Evolutionary conservation across 352 stramenopile genomes (phyloP), one percentile per base, ranked within the genome.

Genomic region (Elongisporangium undulatum): DNA sequence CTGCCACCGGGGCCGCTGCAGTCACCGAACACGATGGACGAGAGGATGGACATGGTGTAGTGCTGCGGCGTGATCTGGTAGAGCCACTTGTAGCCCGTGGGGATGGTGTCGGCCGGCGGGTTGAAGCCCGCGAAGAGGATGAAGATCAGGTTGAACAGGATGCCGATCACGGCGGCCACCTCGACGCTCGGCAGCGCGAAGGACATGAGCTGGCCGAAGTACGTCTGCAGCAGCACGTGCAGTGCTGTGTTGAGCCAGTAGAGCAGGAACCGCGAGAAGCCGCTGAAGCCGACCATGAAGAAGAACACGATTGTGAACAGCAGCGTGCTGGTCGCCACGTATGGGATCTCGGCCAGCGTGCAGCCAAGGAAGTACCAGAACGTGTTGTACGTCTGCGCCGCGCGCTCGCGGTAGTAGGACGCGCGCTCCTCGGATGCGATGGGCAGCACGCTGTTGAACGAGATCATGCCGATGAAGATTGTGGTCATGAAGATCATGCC

Each of bases 401-500:
- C 63, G 52, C 89, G 79, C 49, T 82, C 70, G 50, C 73, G 73
- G 38, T 82, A 82, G 53, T 90, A 98, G 50, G 90, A 82, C 48
- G 82, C 84, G 29, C 93, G 77, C 55, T 97, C 87, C 17, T 75
- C 74, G 53, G 87, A 69, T 29, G 94, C 86, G 6, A 96, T 69
- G 23, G 88, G 79, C 6, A 97, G 59, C 0, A 92, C 82, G 2
- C 72, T 86, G 49, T 94, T 78, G 49, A 96, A 87, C n/a, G 78
- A 89, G 26, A 94, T 86, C 52, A 96, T 83, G 22, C 78, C 77
- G 53, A 90, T 82, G 59, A 97, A 97, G 34, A 89, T 61, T 0
- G 90, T 90, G 3, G 81, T 74, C 6, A 92, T 73, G 67, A 96
- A 97, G 41, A 96, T 85, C 39, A 96, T 85, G 13, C 85, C 81